Conservation (phyloP, 75 land plant genomes). For the Larix kaempferi region DNA sequence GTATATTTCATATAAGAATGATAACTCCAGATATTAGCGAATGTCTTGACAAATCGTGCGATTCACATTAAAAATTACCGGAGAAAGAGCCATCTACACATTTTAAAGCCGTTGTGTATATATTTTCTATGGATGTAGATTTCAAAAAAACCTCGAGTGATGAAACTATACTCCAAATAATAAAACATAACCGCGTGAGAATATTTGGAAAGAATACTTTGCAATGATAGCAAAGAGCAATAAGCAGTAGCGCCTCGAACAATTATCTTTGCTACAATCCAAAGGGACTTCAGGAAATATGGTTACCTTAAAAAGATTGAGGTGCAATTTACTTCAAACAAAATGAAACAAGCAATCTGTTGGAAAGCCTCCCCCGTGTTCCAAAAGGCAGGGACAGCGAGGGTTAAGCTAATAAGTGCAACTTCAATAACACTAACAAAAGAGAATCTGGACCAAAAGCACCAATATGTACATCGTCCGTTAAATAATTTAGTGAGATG, state of each 20-base stretch:
- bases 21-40: no score
- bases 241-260: background rate
- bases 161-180: background rate
- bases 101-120: background rate
- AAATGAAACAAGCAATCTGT: background rate
- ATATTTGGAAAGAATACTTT: background rate
- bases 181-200: background rate
- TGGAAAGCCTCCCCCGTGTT: conserved; percentile 3
- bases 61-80: no score
- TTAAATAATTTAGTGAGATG: background rate
- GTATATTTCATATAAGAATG: no score
- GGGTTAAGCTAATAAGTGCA: background rate
- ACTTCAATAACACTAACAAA: background rate
- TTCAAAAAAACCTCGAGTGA: background rate
- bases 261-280: conserved; percentile 1
- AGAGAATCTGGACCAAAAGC: conserved; percentile 1
- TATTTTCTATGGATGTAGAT: background rate
- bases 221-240: background rate
- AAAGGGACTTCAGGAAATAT: background rate
- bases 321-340: background rate
- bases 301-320: background rate
- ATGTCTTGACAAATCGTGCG: no score
- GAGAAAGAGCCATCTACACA: no score
- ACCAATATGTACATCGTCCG: conserved; percentile 7
- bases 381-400: background rate